Base-by-base conservation (phyloP, 1,284 basidiomycete genomes). In the Singerocomus rubriflavus region DNA sequence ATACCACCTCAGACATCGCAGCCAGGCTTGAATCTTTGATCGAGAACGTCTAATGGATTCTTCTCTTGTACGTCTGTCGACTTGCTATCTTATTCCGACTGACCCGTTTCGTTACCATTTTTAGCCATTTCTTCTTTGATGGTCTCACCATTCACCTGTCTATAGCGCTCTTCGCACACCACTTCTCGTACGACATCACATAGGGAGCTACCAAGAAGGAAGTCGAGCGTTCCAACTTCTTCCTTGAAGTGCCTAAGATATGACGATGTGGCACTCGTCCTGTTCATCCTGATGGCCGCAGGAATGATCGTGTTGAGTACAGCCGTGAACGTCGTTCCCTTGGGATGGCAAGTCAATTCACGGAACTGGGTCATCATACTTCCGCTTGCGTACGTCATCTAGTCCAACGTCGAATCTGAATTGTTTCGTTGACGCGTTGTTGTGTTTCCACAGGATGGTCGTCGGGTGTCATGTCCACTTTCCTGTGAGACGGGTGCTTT, bases 181-280 rank as follows among this genome's bases (percentile, higher is more conserved):
- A 90, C 48, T 83, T 92, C 67, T 88, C 88, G 3, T 90, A 89
- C 70, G 83, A 93, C 68, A 93, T 93, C 74, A 81, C 78, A 10
- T 92, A 88, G 88, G 80, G 79, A 12, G 85, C 85, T 21, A 88
- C 86, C 3, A 84, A 80, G 66, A 90, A 90, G 61, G 88, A 91
- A 64, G 86, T 88, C 46, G 84, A 89, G 67, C 76, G 81, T 46
- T 88, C 84, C 13, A 92, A 93, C 68, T 93, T 93, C 74, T 93
- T 90, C 81, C 80, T 86, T 46, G 91, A 94, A 67, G 83, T 92
- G 9, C 92, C 92, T 0, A 81, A 78, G 54, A 93, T 93, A 65
- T 71, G n/a, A 76, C 10, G 63, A 65, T 51, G 61, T 82, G 21
- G 73, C 82, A 39, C 73, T 93, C 52, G 51, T 80, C 25, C 54